Conservation (phyloP, 116 monocot species). For the Dioscorea cayenensis region DNA sequence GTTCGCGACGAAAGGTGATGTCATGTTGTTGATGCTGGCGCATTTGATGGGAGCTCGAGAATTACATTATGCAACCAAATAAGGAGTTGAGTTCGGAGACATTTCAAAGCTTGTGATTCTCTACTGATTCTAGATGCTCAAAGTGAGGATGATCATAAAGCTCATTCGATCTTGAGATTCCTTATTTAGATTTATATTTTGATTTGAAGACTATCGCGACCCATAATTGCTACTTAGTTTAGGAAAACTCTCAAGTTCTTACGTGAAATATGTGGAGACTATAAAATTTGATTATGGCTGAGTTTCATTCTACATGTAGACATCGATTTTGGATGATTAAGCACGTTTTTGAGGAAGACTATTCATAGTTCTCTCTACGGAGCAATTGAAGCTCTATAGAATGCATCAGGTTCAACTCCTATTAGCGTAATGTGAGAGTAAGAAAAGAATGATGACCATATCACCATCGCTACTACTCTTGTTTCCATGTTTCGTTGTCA, state of each 20-base stretch:
- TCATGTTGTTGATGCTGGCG: background rate
- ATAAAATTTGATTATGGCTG: background rate
- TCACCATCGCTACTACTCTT: background rate
- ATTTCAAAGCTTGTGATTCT: conserved; percentile 28
- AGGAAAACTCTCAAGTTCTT: too few species aligned
- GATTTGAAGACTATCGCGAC: too few species aligned
- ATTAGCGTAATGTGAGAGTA: conserved; percentile 52
- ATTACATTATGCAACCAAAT: conserved; percentile 36
- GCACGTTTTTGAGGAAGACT: conserved; percentile 37
- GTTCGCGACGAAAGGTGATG: conserved; percentile 37
- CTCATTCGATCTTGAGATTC: too few species aligned
- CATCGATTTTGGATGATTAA: conserved; percentile 62
- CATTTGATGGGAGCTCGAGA: conserved; percentile 15
- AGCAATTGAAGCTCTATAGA: conserved; percentile 42
- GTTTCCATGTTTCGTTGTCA: background rate
- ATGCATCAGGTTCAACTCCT: conserved; percentile 71
- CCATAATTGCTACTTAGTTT: too few species aligned
- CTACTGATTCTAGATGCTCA: conserved; percentile 31
- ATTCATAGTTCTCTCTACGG: conserved; percentile 54
- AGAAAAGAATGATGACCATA: background rate
- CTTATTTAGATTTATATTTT: too few species aligned
- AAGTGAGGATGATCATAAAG: conserved; percentile 39
- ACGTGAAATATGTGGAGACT: too few species aligned
- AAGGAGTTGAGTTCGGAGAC: conserved; percentile 41
- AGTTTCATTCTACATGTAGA: conserved; percentile 21